These are phyloP conservation scores for Lactarius pseudohatsudake DNA, from an alignment of 768 basidiomycete genomes.

Conservation along the genomic window DNA sequence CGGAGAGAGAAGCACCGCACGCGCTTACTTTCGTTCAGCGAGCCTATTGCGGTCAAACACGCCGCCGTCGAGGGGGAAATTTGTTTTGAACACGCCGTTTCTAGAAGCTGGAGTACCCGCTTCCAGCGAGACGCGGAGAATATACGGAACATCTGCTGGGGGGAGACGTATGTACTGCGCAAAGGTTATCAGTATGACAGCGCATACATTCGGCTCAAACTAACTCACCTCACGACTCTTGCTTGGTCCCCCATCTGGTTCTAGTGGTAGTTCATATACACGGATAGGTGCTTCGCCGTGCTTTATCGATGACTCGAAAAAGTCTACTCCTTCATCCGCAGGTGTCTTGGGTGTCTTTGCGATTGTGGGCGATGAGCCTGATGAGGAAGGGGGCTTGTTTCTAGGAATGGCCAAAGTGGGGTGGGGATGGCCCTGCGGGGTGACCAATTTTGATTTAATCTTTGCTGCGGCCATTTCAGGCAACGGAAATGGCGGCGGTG, in stretches of 20 bases:
- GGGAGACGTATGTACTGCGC: slow-evolving; percentile 92
- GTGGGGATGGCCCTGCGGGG: slow-evolving; percentile 14
- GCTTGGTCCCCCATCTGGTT: slow-evolving; percentile 87
- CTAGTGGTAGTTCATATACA: slow-evolving; percentile 85
- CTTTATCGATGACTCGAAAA: slow-evolving; percentile 62
- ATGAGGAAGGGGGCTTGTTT: slow-evolving; percentile 12
- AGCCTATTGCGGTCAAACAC: slow-evolving; percentile 74
- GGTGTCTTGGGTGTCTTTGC: slow-evolving; percentile 76
- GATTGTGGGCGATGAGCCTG: slow-evolving; percentile 26
- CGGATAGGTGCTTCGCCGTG: slow-evolving; percentile 63
- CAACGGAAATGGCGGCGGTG: slow-evolving; percentile 2
- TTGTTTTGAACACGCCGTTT: slow-evolving; percentile 92
- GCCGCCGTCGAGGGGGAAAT: slow-evolving; percentile 95
- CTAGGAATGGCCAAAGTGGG: slow-evolving; percentile 26
- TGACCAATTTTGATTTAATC: slow-evolving; percentile 20
- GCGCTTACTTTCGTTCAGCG: slow-evolving; percentile 69
- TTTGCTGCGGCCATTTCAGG: slow-evolving; percentile 17
- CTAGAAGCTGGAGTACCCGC: slow-evolving; percentile 89
- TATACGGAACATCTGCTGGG: slow-evolving; percentile 84
- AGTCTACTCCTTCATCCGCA: slow-evolving; percentile 89
- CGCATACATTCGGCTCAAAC: background rate
- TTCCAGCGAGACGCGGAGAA: slow-evolving; percentile 86
- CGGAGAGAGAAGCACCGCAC: slow-evolving; percentile 11
- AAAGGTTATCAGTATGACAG: slow-evolving; percentile 13
- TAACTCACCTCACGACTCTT: slow-evolving; percentile 76